Conservation (phyloP, 176 grass and related monocot genomes). For the Eleusine indica region DNA sequence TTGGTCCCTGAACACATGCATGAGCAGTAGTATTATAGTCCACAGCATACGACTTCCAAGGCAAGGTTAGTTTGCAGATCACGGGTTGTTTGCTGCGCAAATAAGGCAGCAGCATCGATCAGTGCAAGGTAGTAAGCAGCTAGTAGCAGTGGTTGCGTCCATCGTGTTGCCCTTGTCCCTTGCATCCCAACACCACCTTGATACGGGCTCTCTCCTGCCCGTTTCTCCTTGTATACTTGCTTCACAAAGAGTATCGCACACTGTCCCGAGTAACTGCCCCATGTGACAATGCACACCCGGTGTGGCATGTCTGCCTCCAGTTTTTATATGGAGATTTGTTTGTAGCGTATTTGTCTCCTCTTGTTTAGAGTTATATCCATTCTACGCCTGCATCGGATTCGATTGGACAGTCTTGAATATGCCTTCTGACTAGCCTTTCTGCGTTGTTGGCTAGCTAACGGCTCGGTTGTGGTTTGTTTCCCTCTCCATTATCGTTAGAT, state of each 20-base stretch:
- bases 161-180: slow-evolving; percentile 37
- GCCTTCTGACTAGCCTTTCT: slow-evolving; percentile 8
- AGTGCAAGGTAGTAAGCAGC: neutral
- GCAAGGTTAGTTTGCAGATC: neutral
- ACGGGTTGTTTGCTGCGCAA: neutral
- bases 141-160: neutral
- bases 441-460: neutral
- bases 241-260: neutral
- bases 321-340: neutral
- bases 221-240: slow-evolving; percentile 46
- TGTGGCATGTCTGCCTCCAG: neutral
- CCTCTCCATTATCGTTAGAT: too few relatives aligned
- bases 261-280: slow-evolving; percentile 20
- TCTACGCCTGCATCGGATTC: neutral
- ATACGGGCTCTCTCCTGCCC: slow-evolving; percentile 2
- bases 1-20: neutral
- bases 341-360: slow-evolving; percentile 15
- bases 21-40: neutral
- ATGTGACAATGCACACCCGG: slow-evolving; percentile 21
- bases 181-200: neutral
- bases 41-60: neutral
- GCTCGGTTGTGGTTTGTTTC: neutral
- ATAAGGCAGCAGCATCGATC: neutral
- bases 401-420: slow-evolving; percentile 5
- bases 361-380: neutral